Evolutionary conservation across 345 rosid genomes (phyloP), one percentile per base, ranked within the genome.

Genomic region (Citrus sinensis): DNA sequence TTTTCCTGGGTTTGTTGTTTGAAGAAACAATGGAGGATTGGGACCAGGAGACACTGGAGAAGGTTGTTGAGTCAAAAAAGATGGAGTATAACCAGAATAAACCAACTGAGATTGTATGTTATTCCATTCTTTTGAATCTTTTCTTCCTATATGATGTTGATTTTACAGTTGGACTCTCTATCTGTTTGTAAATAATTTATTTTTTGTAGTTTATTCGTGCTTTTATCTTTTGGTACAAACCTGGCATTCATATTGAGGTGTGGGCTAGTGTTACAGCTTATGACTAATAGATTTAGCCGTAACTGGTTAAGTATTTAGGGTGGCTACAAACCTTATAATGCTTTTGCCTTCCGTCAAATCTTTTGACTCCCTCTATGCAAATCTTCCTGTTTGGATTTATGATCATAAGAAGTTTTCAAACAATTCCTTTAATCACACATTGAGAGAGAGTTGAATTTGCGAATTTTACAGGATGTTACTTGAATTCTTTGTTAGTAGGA

Each of bases 21-120:
- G 51, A 24, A 87, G 98, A 88, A 25, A 82, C 89, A 0, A 96
- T 96, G 99, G 99, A 94, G 67, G 97, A 96, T 56, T 96, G 98
- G 99, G 99, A 96, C 85, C 99, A 94, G 80, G 98, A 88, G 78
- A 92, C 89, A 4, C 84, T 96, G 80, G 99, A 96, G 88, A 91
- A 92, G 85, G 99, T 92, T 69, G 92, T 96, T 74, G 98, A 91
- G 79, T 91, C 93, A 0, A 96, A 94, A 92, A 90, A 86, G 76
- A 86, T 63, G 0, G 98, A 96, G 83, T 94, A 96, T 76, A 91
- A 94, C 81, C 92, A 87, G 88, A 96, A 96, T 67, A 94, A 88
- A 86, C 99, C 98, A 62, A 96, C 97, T 61, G 97, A 96, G 75
- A 94, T 96, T 75, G 99, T 93, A 87, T 73, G 89, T 82, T 70